Evolutionary conservation across 352 stramenopile species (phyloP), one percentile per base, ranked within the genome.

Genomic region (Nothophytophthora sp.): DNA sequence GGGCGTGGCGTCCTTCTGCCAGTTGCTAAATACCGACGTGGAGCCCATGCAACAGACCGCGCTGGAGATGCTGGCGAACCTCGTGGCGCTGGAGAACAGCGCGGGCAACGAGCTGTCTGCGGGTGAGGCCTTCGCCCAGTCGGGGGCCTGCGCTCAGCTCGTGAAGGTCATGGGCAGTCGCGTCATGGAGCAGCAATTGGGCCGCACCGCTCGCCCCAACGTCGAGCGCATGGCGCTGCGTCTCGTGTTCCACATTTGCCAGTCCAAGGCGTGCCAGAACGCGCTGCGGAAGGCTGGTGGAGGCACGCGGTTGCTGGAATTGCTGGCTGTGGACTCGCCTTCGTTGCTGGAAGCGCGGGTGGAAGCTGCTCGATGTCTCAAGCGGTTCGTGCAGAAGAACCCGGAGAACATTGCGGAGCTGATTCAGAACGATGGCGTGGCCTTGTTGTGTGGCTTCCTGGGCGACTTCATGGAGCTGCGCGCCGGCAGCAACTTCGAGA

Each of bases 31-130:
- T 9, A 81, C 68, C 0, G 72, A 85, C 20, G 56, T 76, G 1
- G 73, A 81, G 41, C 66, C 79, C 13, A 34, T 89, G 4, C 78
- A 91, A 39, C 73, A 76, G 41, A 68, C 65, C 3, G 51, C 70
- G 10, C 54, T 95, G 4, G 79, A 92, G 27, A 84, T 95, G 77
- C 61, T 95, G 16, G 69, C 70, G 5, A 91, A 90, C 45, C 51
- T 92, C 18, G 73, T 93, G 42, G 77, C 86, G 20, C 45, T 95
- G 8, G 56, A 93, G 39, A 92, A 91, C 35, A 74, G 66, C 25
- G 81, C 75, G 2, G 80, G 76, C 2, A 89, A 90, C 36, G 80
- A 91, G 33, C 23, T 87, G 1, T 57, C 70, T 0, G 73, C 78
- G 3, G 82, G 80, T 3, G 81, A 93, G 33, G 73, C 72, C 10